Base-by-base conservation (phyloP, 2,329 filamentous ascomycete species). In the Apiospora arundinis region DNA sequence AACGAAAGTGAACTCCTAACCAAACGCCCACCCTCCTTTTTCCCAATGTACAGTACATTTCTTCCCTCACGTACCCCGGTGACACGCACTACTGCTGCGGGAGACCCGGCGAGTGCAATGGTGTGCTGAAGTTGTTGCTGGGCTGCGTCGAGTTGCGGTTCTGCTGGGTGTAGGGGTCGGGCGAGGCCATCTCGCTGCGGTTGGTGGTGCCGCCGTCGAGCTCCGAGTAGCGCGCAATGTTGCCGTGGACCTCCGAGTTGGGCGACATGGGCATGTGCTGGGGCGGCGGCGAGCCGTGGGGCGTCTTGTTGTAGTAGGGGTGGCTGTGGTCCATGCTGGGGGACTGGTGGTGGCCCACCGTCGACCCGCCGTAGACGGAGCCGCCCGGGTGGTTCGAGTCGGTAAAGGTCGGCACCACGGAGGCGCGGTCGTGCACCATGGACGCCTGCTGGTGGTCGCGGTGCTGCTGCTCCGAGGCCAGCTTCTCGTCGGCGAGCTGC, bases 191-290 rank as follows among this genome's bases (percentile, higher is more conserved):
- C 70, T 75, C 74, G 60, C 73, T 74, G 8, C 73, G 70, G 16
- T 73, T 70, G 6, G 73, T 70, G 12, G 70, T 70, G 7, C 72
- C 72, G 2, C 74, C 75, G 65, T 77, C 76, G 18, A 77, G 63
- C 48, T 77, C 76, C 25, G 76, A 77, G 67, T 75, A 77, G 18
- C 73, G 72, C 2, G 70, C 65, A 7, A n/a, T 32, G 45, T 71
- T 67, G 40, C 12, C n/a, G 12, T 63, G 65, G 40, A 28, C 12
- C n/a, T 67, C 65, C 6, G 65, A 46, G 65, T 67, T 25, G 65
- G 40, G 65, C 65, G 65, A 46, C 65, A 67, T 23, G 49, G 37
- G 23, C 25, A 66, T n/a, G 45, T 49, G 14, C 8, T 23, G 52
- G 28, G 67, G 67, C 48, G 67, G 67, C 67, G 67, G 37, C 5